Evolutionary conservation across 257 asterid species (phyloP), one percentile per base, ranked within the genome.

Genomic region (Solanum rostratum): DNA sequence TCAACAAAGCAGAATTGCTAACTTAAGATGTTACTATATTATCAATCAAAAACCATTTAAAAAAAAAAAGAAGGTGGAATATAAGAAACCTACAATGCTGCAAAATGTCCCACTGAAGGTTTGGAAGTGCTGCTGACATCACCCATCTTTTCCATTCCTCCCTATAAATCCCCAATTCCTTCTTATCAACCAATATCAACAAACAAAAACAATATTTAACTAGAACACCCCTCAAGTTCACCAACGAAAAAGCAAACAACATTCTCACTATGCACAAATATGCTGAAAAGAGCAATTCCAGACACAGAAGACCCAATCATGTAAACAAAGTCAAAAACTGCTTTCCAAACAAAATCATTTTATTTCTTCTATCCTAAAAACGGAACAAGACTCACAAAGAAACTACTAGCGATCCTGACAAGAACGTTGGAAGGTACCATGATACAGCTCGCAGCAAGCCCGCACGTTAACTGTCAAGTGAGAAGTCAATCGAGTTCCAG

Each of bases 361-460:
- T 45, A 46, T 24, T 81, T n/a, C 57, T 41, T 82, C 74, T 68
- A 68, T 86, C 86, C 87, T 85, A 87, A 80, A 84, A 86, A 79
- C 82, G 16, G 85, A 90, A 88, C 90, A 86, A 90, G 91, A 92
- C 97, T 88, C 93, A 93, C 96, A 87, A 92, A 91, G 91, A 96
- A 89, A 90, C 89, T 86, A 92, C 85, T 96, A 96, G 98, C 99
- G 95, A 94, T 94, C 98, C 94, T 91, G 99, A 94, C 98, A 96
- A 94, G 98, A 86, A 88, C 98, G 97, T 94, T 95, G 79, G 91
- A 93, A 92, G 98, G 94, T 96, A 96, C 98, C 99, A 84, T 94
- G 90, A 90, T 91, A 90, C 93, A 94, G 97, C 97, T 94, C 98
- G 90, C 98, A 94, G 90, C 89, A 96, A 68, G 98, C 97, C 86